Base-by-base conservation (phyloP, 2,329 filamentous ascomycete genomes). In the Alternaria sp. region DNA sequence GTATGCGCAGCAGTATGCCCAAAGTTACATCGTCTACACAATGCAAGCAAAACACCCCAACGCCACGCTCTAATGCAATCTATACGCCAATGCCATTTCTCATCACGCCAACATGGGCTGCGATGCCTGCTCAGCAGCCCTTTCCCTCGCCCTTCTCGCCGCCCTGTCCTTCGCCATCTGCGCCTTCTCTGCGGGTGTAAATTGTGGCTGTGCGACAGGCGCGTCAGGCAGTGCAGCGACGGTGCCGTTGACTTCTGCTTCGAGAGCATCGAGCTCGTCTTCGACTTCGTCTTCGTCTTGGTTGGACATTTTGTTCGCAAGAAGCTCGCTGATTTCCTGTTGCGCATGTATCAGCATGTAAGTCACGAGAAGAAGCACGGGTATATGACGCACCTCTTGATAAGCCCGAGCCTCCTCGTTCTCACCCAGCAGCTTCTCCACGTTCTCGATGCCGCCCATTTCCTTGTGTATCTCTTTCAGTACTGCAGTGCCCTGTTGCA, bases 211-310 rank as follows among this genome's bases (percentile, higher is more conserved):
- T 21, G 68, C 62, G 11, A 56, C 57, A 5, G 81, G 80, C 33
- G 78, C 75, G 56, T 78, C 72, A n/a, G 80, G 80, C 34, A 82
- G 64, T 50, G 68, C 51, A 17, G 48, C 34, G 14, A 46, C 66
- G 23, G 72, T 69, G 33, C 77, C 79, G 39, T 75, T 77, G 52
- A 87, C 76, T 72, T 93, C 88, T 39, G 82, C 83, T 77, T 93
- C 90, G 65, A 99, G 83, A 1, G 88, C 89, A 54, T 91, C 92
- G 51, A 99, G 82, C 80, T 99, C 95, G 72, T 97, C 93, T 76
- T 99, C 95, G 33, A 99, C 95, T 72, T 97, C 95, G 73, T 98
- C 94, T 78, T 99, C 95, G 78, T 99, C 95, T 71, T 96, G 90
- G 72, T 93, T 95, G 13, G 93, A 92, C 81, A 99, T 93, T 69